Base-by-base conservation (phyloP, 768 basidiomycete genomes). In the Glaciozyma antarctica region DNA sequence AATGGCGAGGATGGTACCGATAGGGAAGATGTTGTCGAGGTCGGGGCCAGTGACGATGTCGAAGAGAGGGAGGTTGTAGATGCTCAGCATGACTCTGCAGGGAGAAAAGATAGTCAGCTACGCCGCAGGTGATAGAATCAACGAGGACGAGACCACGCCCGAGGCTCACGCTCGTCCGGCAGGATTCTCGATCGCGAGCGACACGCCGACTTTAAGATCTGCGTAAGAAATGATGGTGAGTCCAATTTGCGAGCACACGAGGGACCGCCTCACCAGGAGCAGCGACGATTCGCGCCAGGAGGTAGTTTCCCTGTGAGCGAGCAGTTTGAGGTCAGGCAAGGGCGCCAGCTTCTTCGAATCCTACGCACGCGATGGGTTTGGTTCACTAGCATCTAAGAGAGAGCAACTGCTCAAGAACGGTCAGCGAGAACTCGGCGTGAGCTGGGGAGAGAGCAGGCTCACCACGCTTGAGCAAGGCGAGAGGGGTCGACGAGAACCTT, bases 1-100 rank as follows among this genome's bases (percentile, higher is more conserved):
- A 38, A 79, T 69, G 34, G 72, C 73, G 30, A 78, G 47, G n/a
- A 75, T 58, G 5, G 69, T 69, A 1, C 77, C 77, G 38, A 75
- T 48, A 1, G 76, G 71, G 60, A 77, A 75, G 10, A 77, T 34
- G 3, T 65, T 65, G 32, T 78, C 74, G 55, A 78, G 59, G 2
- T 69, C 63, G 38, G 30, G 48, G 15, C 63, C 67, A 13, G 57
- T 55, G 0, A 15, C 6, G 28, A 56, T 15, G 0, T 26, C 45
- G 21, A 48, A 21, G 12, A n/a, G 55, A 0, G 24, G 44, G 16
- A 22, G n/a, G 45, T 68, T 52, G 57, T 58, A 54, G 22, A 64
- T 8, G 41, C 19, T 17, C 30, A 58, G 10, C 28, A 17, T 10
- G 24, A 61, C 59, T 16, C 64, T 61, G 38, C 15, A 19, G 7